Percentiles rank a stretch among this genome's conserved stretches.
Evolutionary conservation across 1,284 basidiomycete species (phyloP).

Genomic region (Mixia osmundae): DNA sequence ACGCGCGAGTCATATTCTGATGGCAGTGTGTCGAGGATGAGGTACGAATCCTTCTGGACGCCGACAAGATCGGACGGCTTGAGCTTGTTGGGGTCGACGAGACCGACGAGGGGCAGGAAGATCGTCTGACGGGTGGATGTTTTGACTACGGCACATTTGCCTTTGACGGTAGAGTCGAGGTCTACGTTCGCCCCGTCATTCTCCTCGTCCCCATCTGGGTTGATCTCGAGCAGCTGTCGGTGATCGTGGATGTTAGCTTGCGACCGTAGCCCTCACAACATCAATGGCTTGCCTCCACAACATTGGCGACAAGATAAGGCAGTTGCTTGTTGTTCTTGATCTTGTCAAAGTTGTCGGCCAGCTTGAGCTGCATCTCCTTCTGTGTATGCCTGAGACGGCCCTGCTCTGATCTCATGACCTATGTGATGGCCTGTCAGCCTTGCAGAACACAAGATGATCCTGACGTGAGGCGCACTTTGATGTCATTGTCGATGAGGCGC

Average conservation of each 20-base stretch:
- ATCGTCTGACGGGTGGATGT: conserved; percentile 89
- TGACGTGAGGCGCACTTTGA: conserved; percentile 37
- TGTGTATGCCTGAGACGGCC: conserved; percentile 81
- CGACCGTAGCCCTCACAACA: not conserved
- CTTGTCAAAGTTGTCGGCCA: conserved; percentile 92
- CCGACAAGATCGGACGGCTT: conserved; percentile 85
- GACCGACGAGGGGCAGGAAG: conserved; percentile 90
- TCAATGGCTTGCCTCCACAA: conserved; percentile 68
- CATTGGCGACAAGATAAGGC: conserved; percentile 92
- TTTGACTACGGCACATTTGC: conserved; percentile 97
- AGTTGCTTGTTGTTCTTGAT: conserved; percentile 99
- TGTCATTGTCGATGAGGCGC: conserved; percentile 70
- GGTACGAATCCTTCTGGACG: conserved; percentile 99
- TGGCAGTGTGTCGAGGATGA: conserved; percentile 71
- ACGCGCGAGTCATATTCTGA: conserved; percentile 54
- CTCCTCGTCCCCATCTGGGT: conserved; percentile 64
- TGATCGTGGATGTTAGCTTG: not conserved
- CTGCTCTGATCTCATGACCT: conserved; percentile 91
- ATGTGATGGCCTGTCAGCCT: not conserved
- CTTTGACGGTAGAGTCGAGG: conserved; percentile 75
- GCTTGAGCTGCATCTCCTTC: conserved; percentile 89
- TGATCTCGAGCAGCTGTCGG: conserved; percentile 82
- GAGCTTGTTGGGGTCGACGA: conserved; percentile 75
- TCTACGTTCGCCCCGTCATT: conserved; percentile 63
- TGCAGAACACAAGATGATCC: not conserved